A percentile compares a stretch with the other conserved stretches of the same genome.
These are phyloP conservation scores for Claviceps sp. DNA, from an alignment of 2,329 filamentous ascomycete species.

Conservation along the genomic window DNA sequence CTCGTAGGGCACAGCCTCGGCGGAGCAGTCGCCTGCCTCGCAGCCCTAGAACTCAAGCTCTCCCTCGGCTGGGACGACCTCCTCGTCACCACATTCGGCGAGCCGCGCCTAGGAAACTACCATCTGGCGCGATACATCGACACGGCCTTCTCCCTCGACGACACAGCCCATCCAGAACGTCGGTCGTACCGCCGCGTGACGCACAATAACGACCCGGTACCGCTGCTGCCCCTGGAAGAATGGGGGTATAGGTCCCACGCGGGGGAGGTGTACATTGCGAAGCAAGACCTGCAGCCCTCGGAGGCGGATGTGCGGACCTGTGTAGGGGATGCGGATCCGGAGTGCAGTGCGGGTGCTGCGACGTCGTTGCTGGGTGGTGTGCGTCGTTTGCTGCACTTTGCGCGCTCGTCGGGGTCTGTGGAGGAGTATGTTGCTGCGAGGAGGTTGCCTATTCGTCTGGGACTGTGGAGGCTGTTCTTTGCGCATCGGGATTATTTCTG, in stretches of 20 bases:
- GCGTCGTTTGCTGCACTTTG: slow-evolving; percentile 14
- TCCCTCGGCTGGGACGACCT: slow-evolving; percentile 61
- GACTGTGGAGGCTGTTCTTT: slow-evolving; percentile 86
- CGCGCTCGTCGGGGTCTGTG: slow-evolving; percentile 12
- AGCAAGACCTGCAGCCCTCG: slow-evolving; percentile 53
- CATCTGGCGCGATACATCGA: slow-evolving; percentile 44
- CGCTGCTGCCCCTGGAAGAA: slow-evolving; percentile 69
- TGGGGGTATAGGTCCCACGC: slow-evolving; percentile 81
- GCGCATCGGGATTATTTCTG: slow-evolving; percentile 96
- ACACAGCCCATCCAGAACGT: slow-evolving; percentile 17
- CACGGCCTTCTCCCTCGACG: slow-evolving; percentile 31
- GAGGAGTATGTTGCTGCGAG: slow-evolving; percentile 18
- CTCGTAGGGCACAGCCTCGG: slow-evolving; percentile 86
- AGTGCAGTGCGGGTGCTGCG: slow-evolving; percentile 55
- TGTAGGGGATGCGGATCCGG: slow-evolving; percentile 53
- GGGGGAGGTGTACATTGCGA: slow-evolving; percentile 78
- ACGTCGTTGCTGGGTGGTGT: slow-evolving; percentile 17
- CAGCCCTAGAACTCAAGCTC: slow-evolving; percentile 62
- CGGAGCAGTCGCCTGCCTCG: slow-evolving; percentile 80
- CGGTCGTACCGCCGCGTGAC: slow-evolving; percentile 63
- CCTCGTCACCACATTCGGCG: slow-evolving; percentile 83
- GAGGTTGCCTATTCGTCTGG: slow-evolving; percentile 46
- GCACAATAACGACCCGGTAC: slow-evolving; percentile 76
- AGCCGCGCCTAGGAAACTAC: slow-evolving; percentile 55
- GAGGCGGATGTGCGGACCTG: slow-evolving; percentile 59